Conservation (phyloP, 2,329 filamentous ascomycete genomes). For the Didymella segeticola region DNA sequence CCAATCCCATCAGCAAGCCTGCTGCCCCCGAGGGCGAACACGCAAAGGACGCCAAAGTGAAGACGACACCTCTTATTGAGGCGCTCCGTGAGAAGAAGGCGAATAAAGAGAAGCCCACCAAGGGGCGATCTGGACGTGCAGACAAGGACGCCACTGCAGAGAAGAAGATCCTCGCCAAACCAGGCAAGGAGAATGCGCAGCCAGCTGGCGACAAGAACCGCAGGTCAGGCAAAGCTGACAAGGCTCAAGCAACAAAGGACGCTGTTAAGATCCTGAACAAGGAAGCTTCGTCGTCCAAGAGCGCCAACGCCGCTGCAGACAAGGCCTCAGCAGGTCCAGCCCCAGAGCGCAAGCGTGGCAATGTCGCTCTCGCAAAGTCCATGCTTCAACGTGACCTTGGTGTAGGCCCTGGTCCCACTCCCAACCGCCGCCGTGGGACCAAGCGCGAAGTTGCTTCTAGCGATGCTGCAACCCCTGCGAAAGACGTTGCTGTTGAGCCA, state of each 20-base stretch:
- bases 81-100: slow-evolving; percentile 92
- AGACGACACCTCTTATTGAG: slow-evolving; percentile 87
- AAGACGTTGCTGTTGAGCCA: slow-evolving; percentile 36
- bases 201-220: slow-evolving; percentile 48
- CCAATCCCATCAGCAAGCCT: slow-evolving; percentile 71
- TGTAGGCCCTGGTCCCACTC: slow-evolving; percentile 52
- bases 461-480: slow-evolving; percentile 30
- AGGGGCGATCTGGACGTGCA: slow-evolving; percentile 63
- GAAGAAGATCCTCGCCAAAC: slow-evolving; percentile 46
- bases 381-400: slow-evolving; percentile 70
- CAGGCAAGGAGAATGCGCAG: slow-evolving; percentile 41
- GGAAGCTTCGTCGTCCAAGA: slow-evolving; percentile 47
- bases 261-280: slow-evolving; percentile 65
- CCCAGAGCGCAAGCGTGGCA: slow-evolving; percentile 61
- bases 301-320: slow-evolving; percentile 37
- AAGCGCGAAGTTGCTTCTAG: slow-evolving; percentile 44
- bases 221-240: slow-evolving; percentile 57
- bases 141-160: slow-evolving; percentile 64
- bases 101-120: slow-evolving; percentile 65
- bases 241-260: slow-evolving; percentile 70
- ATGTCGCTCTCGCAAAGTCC: slow-evolving; percentile 60
- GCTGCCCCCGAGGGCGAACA: slow-evolving; percentile 60
- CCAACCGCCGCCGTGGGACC: slow-evolving; percentile 51
- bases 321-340: slow-evolving; percentile 50
- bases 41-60: slow-evolving; percentile 68